Evolutionary conservation across 2,329 filamentous ascomycete species (phyloP), one percentile per base, ranked within the genome.

Genomic region (Xylariaceae sp.): DNA sequence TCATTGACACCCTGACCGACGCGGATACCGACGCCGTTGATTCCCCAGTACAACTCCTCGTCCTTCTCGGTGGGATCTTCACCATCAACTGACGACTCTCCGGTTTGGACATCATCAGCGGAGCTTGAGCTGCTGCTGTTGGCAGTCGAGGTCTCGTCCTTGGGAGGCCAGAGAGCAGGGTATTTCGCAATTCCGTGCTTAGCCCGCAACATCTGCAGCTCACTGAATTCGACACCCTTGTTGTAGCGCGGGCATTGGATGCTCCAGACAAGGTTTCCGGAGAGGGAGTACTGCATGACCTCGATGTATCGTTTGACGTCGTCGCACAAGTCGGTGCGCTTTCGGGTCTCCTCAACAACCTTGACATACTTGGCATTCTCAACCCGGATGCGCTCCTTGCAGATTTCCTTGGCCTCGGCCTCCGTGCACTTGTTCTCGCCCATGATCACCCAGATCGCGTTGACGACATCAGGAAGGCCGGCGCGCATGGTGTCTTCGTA

Each of bases 381-480:
- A 17, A 58, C 39, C 27, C 56, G 58, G 41, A 68, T 66, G 12
- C 48, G 42, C 10, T 56, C 27, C 11, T 43, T 30, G 39, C 57
- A 61, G 6, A 64, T 39, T 2, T 47, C 39, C 33, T 62, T 62
- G 0, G 68, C 68, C 39, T 63, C 54, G 2, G 54, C 51, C 44
- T 47, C 44, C 6, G 38, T 11, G 6, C 39, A 17, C 3, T 14
- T 39, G n/a, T 38, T 27, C 18, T 51, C 45, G 32, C 38, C n/a
- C 68, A 72, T 72, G 14, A 71, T 52, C 14, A 72, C 65, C 64
- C 63, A 71, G 19, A 73, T 54, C 0, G 66, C 66, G 45, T 73
- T 73, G 44, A 66, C 54, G 5, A 71, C 66, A 44, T 67, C 41
- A 15, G 48, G 27, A 10, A 58, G 49, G 2, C 59, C 63, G 2